Evolutionary conservation across 1,284 basidiomycete genomes (phyloP).

Genomic region (Exobasidium cylindrosporum): DNA sequence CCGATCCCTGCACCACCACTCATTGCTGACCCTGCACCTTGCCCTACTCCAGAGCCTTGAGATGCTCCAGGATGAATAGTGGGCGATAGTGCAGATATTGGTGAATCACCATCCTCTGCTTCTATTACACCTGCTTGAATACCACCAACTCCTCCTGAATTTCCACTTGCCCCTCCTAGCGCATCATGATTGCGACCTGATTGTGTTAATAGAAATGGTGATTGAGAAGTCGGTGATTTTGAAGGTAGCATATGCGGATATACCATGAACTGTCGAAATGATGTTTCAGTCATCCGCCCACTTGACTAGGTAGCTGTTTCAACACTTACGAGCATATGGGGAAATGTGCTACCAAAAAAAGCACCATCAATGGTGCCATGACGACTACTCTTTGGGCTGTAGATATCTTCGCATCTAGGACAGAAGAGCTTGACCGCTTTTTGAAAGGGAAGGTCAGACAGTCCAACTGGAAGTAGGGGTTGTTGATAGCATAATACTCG

Average conservation of each 20-base stretch:
- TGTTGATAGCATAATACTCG: slow-evolving; percentile 53
- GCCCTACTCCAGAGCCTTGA: slow-evolving; percentile 13
- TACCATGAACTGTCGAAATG: slow-evolving; percentile 62
- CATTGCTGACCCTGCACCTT: slow-evolving; percentile 14
- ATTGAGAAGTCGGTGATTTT: slow-evolving; percentile 40
- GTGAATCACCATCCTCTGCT: slow-evolving; percentile 64
- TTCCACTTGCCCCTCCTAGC: slow-evolving; percentile 6
- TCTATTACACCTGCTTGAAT: slow-evolving; percentile 57
- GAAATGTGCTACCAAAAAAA: slow-evolving; percentile 53
- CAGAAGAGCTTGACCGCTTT: slow-evolving; percentile 54
- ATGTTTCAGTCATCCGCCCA: neutral
- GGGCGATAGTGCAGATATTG: slow-evolving; percentile 30
- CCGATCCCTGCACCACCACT: slow-evolving; percentile 16
- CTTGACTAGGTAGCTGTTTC: slow-evolving; percentile 34
- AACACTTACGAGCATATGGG: slow-evolving; percentile 55
- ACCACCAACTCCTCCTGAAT: neutral
- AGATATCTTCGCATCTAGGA: slow-evolving; percentile 53
- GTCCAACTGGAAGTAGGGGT: slow-evolving; percentile 47
- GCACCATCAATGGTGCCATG: slow-evolving; percentile 56
- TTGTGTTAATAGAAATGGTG: slow-evolving; percentile 34
- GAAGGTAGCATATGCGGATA: slow-evolving; percentile 68
- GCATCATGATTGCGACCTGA: neutral
- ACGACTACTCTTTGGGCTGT: slow-evolving; percentile 50
- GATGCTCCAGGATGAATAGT: slow-evolving; percentile 7
- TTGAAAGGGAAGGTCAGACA: slow-evolving; percentile 51